Base-by-base conservation (phyloP, 2,329 filamentous ascomycete species). In the Nemania diffusa region DNA sequence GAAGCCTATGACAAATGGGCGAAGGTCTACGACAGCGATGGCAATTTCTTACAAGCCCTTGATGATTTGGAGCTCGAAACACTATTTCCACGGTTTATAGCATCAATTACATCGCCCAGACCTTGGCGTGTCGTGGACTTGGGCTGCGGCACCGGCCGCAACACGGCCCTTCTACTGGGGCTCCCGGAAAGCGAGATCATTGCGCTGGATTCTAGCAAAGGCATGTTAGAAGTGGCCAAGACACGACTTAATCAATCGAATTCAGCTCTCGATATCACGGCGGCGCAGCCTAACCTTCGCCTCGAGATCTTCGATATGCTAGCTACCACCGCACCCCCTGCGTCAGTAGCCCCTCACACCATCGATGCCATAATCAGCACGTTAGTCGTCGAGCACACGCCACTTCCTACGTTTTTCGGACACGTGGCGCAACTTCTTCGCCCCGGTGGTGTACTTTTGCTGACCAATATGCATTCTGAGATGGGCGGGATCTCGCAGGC, bases 381-480 rank as follows among this genome's bases (percentile, higher is more conserved):
- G 0, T 81, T 91, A 0, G 89, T 91, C 8, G 77, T 91, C 9
- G 89, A 91, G 74, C 89, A 91, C 76, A 79, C 91, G 3, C 85
- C 88, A 0, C 73, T 89, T 0, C 5, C 70, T 0, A 69, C 76
- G 0, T 86, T 83, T 73, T 91, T 91, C 76, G 58, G 71, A 2
- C 82, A 83, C 0, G 81, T 84, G 0, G 72, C 79, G 0, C 70
- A 72, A 11, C 76, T 86, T 0, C 75, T 91, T 17, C 77, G 81
- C 5, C 78, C 79, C 0, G 82, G 82, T 0, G 88, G 85, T 0
- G 77, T 83, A 55, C 78, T 89, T 5, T 78, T 91, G 9, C 73
- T 91, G n/a, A 91, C 88, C 0, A 91, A 91, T 72, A 91, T 91
- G 89, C 89, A 91, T 74, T 77, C 82, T 1, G 85, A 90, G 2